Conservation (phyloP, 192 early-diverging fungal species). For the Coemansia sp. region DNA sequence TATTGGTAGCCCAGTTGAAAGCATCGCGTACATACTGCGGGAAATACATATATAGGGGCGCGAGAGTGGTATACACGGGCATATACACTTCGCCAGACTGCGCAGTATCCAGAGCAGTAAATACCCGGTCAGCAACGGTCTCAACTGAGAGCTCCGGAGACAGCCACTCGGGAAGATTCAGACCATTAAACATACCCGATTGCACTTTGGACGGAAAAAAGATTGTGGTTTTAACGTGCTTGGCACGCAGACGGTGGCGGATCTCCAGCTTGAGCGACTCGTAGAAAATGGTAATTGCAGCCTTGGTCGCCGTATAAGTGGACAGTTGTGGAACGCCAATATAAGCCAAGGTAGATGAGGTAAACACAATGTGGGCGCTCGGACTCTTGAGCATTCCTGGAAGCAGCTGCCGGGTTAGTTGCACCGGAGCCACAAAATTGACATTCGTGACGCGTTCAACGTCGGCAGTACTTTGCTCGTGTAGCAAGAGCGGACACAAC, state of each 20-base stretch:
- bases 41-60: slow-evolving; percentile 27
- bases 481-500: slow-evolving; percentile 58
- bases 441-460: slow-evolving; percentile 63
- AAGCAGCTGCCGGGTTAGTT: slow-evolving; percentile 66
- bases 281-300: slow-evolving; percentile 66
- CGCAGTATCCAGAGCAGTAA: slow-evolving; percentile 58
- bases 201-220: slow-evolving; percentile 71
- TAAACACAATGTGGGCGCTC: slow-evolving; percentile 73
- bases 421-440: slow-evolving; percentile 73
- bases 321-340: slow-evolving; percentile 57
- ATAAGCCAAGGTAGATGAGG: slow-evolving; percentile 33
- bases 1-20: slow-evolving; percentile 18
- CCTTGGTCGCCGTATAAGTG: slow-evolving; percentile 81
- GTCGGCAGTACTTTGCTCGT: slow-evolving; percentile 60
- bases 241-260: slow-evolving; percentile 52
- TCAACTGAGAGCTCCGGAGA: slow-evolving; percentile 62
- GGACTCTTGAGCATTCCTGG: slow-evolving; percentile 66
- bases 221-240: slow-evolving; percentile 60
- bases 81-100: slow-evolving; percentile 52
- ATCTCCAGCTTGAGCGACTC: slow-evolving; percentile 79
- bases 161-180: slow-evolving; percentile 58
- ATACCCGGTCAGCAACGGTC: slow-evolving; percentile 60
- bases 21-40: slow-evolving; percentile 18
- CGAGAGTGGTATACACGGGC: slow-evolving; percentile 24
- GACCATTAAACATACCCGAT: slow-evolving; percentile 75